Evolutionary conservation across 2,329 filamentous ascomycete genomes (phyloP).

Genomic region (Fusarium praegraminearum): DNA sequence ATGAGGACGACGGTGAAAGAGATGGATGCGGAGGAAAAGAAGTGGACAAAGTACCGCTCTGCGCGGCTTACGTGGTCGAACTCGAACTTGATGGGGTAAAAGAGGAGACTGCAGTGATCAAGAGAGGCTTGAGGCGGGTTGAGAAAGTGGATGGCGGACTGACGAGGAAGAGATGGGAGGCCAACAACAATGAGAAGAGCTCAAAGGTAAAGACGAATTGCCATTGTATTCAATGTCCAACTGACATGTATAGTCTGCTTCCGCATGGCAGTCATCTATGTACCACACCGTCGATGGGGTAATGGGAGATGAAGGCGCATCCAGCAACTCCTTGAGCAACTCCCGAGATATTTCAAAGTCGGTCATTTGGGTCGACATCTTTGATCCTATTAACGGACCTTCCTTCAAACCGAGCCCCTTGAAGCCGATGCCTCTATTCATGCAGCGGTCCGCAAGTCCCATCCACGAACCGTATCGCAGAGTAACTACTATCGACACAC

Average conservation of each 20-base stretch:
- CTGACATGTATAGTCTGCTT: slow-evolving; percentile 24
- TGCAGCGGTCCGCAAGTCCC: slow-evolving; percentile 51
- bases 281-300: slow-evolving; percentile 12
- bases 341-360: slow-evolving; percentile 48
- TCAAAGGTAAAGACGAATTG: slow-evolving; percentile 6
- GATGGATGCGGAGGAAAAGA: slow-evolving; percentile 52
- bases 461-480: slow-evolving; percentile 18
- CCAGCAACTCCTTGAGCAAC: slow-evolving; percentile 12
- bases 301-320: slow-evolving; percentile 11
- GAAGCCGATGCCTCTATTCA: slow-evolving; percentile 65
- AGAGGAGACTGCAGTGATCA: slow-evolving; percentile 52
- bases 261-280: slow-evolving; percentile 3
- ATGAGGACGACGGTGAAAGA: background rate
- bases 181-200: slow-evolving; percentile 35
- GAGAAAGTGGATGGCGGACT: slow-evolving; percentile 61
- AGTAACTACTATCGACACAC: slow-evolving; percentile 20
- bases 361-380: slow-evolving; percentile 63
- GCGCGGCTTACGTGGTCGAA: slow-evolving; percentile 59
- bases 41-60: slow-evolving; percentile 62
- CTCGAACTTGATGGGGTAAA: slow-evolving; percentile 53
- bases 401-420: slow-evolving; percentile 62
- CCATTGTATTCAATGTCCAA: background rate
- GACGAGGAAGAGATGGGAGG: slow-evolving; percentile 59
- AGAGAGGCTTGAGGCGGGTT: slow-evolving; percentile 59
- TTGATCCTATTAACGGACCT: slow-evolving; percentile 60